Base-by-base conservation (phyloP, 306 rosid species). In the Lathyrus aphaca region DNA sequence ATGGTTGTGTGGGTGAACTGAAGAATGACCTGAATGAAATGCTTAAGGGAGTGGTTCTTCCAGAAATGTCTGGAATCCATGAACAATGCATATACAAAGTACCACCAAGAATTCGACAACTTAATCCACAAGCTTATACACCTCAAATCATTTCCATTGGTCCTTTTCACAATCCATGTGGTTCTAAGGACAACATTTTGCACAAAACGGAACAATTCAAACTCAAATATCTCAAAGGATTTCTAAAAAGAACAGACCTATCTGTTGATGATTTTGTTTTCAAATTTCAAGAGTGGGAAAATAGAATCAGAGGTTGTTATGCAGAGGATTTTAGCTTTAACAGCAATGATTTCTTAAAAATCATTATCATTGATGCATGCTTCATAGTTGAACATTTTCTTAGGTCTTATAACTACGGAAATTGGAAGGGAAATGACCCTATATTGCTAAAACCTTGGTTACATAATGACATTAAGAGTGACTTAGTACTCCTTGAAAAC, bases 311-410 rank as follows among this genome's bases (percentile, higher is more conserved):
- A 53, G 5, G 59, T 21, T 53, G 30, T 53, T 53, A 53, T 53
- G 59, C 59, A 53, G n/a, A 6, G 7, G 4, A 1, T 53, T 0
- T 4, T 21, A 53, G 59, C 59, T 19, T 18, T 49, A 3, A 60
- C 6, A 72, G 51, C 17, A 8, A 72, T 9, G 69, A 60, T 32
- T 61, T 72, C 68, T 21, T 75, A n/a, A 21, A 40, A 23, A 75
- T 75, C 44, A 25, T 67, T 15, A 8, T 75, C 0, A 16, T 58
- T 58, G 74, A 75, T 7, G 68, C 74, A 19, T 46, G 79, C 10
- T 75, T 75, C 54, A 58, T 75, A 15, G 57, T 75, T 46, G 74
- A 75, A 13, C 23, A 0, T 38, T 35, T 67, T 17, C 15, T 58
- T 14, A 57, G 51, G 13, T 3, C 0, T 8, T 0, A 2, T 11